Conservation (phyloP, 129 eudicot genomes). For the carrot (Daucus carota) region DNA sequence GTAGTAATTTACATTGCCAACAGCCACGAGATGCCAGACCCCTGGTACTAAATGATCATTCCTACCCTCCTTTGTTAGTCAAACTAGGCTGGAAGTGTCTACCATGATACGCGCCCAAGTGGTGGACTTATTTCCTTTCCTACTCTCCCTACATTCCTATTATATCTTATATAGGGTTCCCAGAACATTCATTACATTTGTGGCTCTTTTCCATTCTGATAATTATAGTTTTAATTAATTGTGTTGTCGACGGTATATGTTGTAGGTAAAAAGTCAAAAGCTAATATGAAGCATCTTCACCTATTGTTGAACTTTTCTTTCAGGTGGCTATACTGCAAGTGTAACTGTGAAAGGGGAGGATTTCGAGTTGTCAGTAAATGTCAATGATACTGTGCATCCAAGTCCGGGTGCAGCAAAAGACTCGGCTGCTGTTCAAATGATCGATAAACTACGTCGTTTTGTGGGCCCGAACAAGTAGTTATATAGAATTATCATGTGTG, state of each 20-base stretch:
- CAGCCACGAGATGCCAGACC: not conserved
- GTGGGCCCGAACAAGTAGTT: conserved; percentile 5
- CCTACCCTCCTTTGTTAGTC: not conserved
- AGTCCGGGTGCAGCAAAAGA: conserved; percentile 39
- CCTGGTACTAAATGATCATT: not conserved
- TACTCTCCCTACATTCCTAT: not conserved
- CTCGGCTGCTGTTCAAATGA: conserved; percentile 38
- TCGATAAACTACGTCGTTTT: conserved; percentile 30
- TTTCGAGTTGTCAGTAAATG: conserved; percentile 32
- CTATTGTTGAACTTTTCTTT: conserved; percentile 4
- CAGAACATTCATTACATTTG: not conserved
- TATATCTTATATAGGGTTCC: not conserved
- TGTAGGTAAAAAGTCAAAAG: not conserved
- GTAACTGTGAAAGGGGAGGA: conserved; percentile 38
- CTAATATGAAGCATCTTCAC: not conserved
- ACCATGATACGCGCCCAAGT: not conserved
- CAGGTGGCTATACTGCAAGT: conserved; percentile 40
- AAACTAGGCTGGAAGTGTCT: not conserved
- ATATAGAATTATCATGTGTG: not conserved
- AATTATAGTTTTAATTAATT: not conserved
- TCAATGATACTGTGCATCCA: conserved; percentile 20
- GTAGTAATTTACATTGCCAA: not conserved
- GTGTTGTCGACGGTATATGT: not conserved
- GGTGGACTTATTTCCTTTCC: not conserved
- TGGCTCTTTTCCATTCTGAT: not conserved